phyloP scores from a whole-genome alignment of 306 rosid genomes.

The Benincasa hispida region DNA sequence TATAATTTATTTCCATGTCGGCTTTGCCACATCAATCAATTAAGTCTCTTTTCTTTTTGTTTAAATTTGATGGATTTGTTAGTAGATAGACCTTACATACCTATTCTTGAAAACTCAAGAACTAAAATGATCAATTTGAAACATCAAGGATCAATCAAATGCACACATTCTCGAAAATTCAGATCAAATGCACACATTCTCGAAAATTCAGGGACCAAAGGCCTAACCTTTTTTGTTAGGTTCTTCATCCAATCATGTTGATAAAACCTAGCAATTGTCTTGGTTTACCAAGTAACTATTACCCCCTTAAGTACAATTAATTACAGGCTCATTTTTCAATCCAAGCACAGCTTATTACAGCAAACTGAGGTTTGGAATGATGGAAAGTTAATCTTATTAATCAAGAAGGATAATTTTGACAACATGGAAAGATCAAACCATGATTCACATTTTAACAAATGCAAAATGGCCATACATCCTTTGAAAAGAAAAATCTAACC shows the following conservation, averaged over 20 bases:
- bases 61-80: too few species aligned
- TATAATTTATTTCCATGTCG: too few species aligned
- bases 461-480: neutral
- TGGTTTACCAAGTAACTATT: neutral
- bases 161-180: too few species aligned
- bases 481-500: neutral
- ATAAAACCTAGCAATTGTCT: neutral
- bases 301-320: neutral
- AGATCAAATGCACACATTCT: too few species aligned
- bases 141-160: too few species aligned
- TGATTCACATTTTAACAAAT: neutral
- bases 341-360: neutral
- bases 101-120: too few species aligned
- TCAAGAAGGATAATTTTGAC: conserved; percentile 5
- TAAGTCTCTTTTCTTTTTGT: too few species aligned
- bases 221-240: too few species aligned
- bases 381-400: neutral
- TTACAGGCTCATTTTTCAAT: neutral
- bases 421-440: neutral
- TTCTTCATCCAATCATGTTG: neutral
- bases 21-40: too few species aligned
- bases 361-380: neutral
- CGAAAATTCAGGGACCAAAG: too few species aligned
- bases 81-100: too few species aligned
- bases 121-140: too few species aligned